These are phyloP conservation scores for Urtica urens DNA, from an alignment of 306 rosid genomes.

Conservation along the genomic window DNA sequence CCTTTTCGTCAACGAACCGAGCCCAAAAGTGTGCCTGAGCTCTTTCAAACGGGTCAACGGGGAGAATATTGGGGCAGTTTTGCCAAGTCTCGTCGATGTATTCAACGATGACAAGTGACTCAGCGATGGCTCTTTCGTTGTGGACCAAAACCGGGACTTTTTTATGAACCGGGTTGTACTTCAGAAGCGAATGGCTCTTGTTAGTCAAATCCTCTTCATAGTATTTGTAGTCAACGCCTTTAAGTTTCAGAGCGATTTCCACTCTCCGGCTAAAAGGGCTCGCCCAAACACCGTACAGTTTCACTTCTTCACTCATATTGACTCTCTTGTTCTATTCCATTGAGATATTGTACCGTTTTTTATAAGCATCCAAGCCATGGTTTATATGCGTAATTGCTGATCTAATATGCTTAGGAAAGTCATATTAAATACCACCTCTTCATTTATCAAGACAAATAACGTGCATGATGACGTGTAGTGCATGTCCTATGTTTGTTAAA, in stretches of 20 bases:
- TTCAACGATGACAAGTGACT: constrained; percentile 46
- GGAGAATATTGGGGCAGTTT: constrained; percentile 26
- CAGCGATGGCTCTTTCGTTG: constrained; percentile 32
- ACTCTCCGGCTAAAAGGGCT: constrained; percentile 40
- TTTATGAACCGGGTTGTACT: constrained; percentile 46
- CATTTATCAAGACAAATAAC: too few species aligned
- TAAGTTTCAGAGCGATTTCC: constrained; percentile 37
- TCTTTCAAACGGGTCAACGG: constrained; percentile 27
- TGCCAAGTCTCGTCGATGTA: constrained; percentile 43
- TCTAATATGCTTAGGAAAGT: too few species aligned
- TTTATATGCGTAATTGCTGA: too few species aligned
- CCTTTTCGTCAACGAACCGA: constrained; percentile 49
- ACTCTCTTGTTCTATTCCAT: too few species aligned
- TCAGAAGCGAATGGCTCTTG: constrained; percentile 33
- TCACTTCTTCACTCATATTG: constrained; percentile 22
- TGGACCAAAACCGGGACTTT: constrained; percentile 44
- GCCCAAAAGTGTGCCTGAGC: constrained; percentile 64
- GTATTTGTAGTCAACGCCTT: constrained; percentile 36
- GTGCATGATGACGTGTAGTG: too few species aligned
- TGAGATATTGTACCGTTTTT: too few species aligned
- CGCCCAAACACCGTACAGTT: constrained; percentile 20
- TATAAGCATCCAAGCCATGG: too few species aligned
- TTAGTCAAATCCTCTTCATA: constrained; percentile 21
- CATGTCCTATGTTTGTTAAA: too few species aligned
- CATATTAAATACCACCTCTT: too few species aligned